phyloP scores from a whole-genome alignment of 2,329 filamentous ascomycete species.

The Hypoxylon sp. region DNA sequence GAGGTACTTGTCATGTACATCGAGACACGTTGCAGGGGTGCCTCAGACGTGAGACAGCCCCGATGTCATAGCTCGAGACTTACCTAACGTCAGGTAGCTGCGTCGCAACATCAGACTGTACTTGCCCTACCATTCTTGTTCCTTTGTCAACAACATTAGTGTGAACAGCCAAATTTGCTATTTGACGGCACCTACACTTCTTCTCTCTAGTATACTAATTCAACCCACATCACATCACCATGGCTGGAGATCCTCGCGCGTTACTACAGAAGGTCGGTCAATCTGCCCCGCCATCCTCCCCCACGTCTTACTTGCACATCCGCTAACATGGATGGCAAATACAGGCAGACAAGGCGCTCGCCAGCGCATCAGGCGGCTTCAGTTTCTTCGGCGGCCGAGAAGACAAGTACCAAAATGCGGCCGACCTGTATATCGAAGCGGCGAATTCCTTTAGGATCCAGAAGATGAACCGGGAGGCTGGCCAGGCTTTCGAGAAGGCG shows the following conservation, averaged over 20 bases:
- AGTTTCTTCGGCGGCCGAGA: conserved; percentile 88
- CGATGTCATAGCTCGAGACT: conserved; percentile 44
- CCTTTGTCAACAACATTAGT: conserved; percentile 38
- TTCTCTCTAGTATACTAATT: conserved; percentile 8
- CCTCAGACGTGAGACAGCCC: conserved; percentile 31
- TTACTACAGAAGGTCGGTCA: conserved; percentile 80
- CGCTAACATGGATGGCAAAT: conserved; percentile 43
- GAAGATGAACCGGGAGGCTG: conserved; percentile 87
- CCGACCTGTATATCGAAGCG: conserved; percentile 88
- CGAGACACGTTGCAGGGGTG: conserved; percentile 21
- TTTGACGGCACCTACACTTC: conserved; percentile 9
- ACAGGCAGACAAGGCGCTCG: conserved; percentile 88
- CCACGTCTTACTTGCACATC: conserved; percentile 39
- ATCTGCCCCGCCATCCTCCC: conserved; percentile 51
- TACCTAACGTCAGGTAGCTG: conserved; percentile 40
- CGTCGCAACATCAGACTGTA: conserved; percentile 35
- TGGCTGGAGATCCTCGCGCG: conserved; percentile 83
- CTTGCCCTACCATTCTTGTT: conserved; percentile 14
- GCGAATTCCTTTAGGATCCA: conserved; percentile 93
- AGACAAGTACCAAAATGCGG: conserved; percentile 92
- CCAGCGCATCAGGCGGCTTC: conserved; percentile 84
- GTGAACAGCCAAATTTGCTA: conserved; percentile 8
- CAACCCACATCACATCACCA: conserved; percentile 56
- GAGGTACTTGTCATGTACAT: conserved; percentile 27
- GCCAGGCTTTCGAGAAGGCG: conserved; percentile 86